Conservation (phyloP, 2,329 filamentous ascomycete genomes). For the Hymenoscyphus repandus region DNA sequence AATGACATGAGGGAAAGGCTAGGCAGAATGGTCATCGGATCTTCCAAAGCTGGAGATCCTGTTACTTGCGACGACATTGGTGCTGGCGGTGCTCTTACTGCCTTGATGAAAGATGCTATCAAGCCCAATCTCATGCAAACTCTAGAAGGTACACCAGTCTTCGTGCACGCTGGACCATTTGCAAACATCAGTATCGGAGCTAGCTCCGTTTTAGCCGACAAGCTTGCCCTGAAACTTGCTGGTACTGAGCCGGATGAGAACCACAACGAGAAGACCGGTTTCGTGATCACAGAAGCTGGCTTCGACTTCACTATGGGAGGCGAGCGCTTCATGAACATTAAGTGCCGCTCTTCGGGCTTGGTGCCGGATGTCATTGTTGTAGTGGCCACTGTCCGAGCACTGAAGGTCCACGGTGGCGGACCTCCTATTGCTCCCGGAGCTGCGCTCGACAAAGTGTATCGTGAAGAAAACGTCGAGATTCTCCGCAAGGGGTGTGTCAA, state of each 20-base stretch:
- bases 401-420: constrained; percentile 95
- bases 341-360: constrained; percentile 91
- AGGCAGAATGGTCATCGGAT: constrained; percentile 92
- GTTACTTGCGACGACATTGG: constrained; percentile 96
- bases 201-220: constrained; percentile 91
- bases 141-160: constrained; percentile 91
- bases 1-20: constrained; percentile 88
- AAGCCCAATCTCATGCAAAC: constrained; percentile 99
- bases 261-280: constrained; percentile 75
- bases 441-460: constrained; percentile 80
- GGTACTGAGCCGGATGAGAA: constrained; percentile 92
- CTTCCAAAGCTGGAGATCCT: constrained; percentile 77
- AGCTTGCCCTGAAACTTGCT: constrained; percentile 89
- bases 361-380: constrained; percentile 91
- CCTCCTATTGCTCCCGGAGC: constrained; percentile 89
- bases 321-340: constrained; percentile 99
- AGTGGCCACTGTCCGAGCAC: constrained; percentile 88
- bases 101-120: constrained; percentile 95
- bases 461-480: constrained; percentile 87
- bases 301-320: constrained; percentile 99
- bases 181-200: constrained; percentile 98
- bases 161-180: constrained; percentile 95
- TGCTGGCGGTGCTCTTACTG: constrained; percentile 84
- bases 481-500: constrained; percentile 89
- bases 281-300: constrained; percentile 92